These are phyloP conservation scores for Penicillium angulare DNA, from an alignment of 495 filamentous ascomycete species.

Conservation along the genomic window DNA sequence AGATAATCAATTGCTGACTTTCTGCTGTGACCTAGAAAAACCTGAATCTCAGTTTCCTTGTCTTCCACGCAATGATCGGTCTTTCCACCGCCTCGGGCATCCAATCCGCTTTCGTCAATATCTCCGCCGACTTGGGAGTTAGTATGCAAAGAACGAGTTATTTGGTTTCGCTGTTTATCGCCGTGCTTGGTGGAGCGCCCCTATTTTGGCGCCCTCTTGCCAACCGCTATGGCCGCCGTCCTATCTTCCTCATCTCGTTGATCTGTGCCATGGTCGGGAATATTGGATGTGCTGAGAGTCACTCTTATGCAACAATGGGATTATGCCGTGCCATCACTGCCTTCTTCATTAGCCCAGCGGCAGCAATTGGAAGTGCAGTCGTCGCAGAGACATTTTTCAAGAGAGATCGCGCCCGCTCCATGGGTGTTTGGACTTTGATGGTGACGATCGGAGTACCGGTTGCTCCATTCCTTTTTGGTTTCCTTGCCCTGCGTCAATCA, in stretches of 20 bases:
- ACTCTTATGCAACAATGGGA: slow-evolving; percentile 40
- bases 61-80: slow-evolving; percentile 56
- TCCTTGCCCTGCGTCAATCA: slow-evolving; percentile 40
- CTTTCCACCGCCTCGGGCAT: slow-evolving; percentile 55
- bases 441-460: slow-evolving; percentile 38
- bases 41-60: slow-evolving; percentile 51
- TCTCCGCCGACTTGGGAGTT: slow-evolving; percentile 45
- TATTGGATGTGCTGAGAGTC: slow-evolving; percentile 44
- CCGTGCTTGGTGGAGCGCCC: slow-evolving; percentile 49
- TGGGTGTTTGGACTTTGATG: slow-evolving; percentile 50
- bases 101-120: slow-evolving; percentile 50
- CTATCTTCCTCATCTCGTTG: slow-evolving; percentile 50
- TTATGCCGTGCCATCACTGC: slow-evolving; percentile 45
- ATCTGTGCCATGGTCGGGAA: slow-evolving; percentile 46
- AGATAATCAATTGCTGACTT: no score
- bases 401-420: slow-evolving; percentile 40
- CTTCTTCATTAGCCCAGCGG: slow-evolving; percentile 49
- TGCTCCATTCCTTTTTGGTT: slow-evolving; percentile 50
- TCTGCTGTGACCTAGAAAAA: slow-evolving; percentile 50
- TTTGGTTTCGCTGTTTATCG: slow-evolving; percentile 51
- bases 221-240: slow-evolving; percentile 53
- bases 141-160: slow-evolving; percentile 50
- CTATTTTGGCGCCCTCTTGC: slow-evolving; percentile 54
- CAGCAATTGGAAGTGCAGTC: slow-evolving; percentile 43
- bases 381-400: slow-evolving; percentile 49